Evolutionary conservation across 2,329 filamentous ascomycete species (phyloP).

Genomic region (Fusarium euwallaceae): DNA sequence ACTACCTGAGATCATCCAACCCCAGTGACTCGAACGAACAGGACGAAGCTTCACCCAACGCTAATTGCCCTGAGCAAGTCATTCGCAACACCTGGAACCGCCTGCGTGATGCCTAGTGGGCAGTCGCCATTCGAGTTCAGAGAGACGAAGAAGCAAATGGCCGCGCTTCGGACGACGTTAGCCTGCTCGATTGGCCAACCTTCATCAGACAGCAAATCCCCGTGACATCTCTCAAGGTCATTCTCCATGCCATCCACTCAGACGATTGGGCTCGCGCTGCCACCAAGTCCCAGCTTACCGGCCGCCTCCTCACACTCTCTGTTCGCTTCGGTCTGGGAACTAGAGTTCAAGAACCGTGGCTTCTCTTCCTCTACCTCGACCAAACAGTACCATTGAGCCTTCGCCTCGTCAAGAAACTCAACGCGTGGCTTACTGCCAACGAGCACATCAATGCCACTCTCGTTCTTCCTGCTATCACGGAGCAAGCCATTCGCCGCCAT

Average conservation of each 20-base stretch:
- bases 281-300: constrained; percentile 5
- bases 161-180: neutral
- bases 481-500: constrained; percentile 9
- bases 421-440: constrained; percentile 8
- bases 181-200: constrained; percentile 13
- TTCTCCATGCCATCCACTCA: constrained; percentile 13
- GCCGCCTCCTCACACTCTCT: constrained; percentile 12
- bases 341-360: constrained; percentile 13
- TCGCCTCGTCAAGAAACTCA: constrained; percentile 9
- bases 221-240: constrained; percentile 9
- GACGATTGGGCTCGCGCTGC: constrained; percentile 11
- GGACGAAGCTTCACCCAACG: neutral
- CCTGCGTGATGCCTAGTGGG: constrained; percentile 11
- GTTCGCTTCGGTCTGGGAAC: neutral
- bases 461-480: neutral
- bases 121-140: constrained; percentile 1
- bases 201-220: constrained; percentile 16
- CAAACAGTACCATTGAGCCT: neutral
- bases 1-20: constrained; percentile 7
- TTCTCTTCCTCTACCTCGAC: constrained; percentile 14
- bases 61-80: constrained; percentile 8
- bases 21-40: neutral
- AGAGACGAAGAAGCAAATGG: constrained; percentile 9
- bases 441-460: neutral
- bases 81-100: constrained; percentile 11